Evolutionary conservation across 179 eudicot species (phyloP).

Genomic region (Spergularia azorica): DNA sequence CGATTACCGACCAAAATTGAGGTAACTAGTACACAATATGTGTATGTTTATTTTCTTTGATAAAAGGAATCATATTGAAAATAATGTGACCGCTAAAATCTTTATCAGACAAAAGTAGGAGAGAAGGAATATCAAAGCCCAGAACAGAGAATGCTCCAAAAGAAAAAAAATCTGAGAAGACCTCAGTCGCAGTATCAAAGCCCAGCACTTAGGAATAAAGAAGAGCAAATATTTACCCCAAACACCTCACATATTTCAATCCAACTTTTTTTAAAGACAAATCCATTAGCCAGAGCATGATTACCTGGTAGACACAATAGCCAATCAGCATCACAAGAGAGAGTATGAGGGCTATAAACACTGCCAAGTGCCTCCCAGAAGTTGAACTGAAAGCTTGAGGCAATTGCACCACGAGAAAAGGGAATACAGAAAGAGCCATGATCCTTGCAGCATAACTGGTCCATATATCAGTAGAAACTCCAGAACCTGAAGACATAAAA

Average conservation of each 20-base stretch:
- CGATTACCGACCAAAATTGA: background rate
- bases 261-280: background rate
- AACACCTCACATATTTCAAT: too few species aligned
- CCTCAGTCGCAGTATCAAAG: too few species aligned
- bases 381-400: slow-evolving; percentile 48
- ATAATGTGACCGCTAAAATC: background rate
- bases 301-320: slow-evolving; percentile 50
- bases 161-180: too few species aligned
- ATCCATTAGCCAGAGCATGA: background rate
- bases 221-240: background rate
- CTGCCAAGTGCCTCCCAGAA: slow-evolving; percentile 45
- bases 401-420: slow-evolving; percentile 57
- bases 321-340: slow-evolving; percentile 46
- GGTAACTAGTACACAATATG: background rate
- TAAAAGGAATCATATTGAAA: background rate
- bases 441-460: slow-evolving; percentile 63
- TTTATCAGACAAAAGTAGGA: background rate
- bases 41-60: background rate
- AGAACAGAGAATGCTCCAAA: background rate
- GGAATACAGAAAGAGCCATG: slow-evolving; percentile 66
- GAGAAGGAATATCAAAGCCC: background rate
- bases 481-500: slow-evolving; percentile 39
- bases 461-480: slow-evolving; percentile 59
- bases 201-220: too few species aligned
- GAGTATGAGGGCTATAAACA: slow-evolving; percentile 43